phyloP scores from a whole-genome alignment of 805 yeast genomes.

The Lipomyces oligophaga region DNA sequence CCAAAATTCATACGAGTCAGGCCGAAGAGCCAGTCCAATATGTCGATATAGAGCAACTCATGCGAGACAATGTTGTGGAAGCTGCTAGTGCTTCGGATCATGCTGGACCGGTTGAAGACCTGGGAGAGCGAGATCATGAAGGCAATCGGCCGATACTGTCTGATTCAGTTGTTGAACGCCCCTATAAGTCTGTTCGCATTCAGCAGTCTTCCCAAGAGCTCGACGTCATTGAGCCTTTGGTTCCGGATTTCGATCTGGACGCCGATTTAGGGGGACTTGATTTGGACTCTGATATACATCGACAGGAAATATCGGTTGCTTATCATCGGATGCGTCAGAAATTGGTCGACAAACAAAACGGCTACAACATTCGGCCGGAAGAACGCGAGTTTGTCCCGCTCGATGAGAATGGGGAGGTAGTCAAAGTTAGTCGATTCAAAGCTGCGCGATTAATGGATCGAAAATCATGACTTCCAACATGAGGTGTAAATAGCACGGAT shows the following conservation, averaged over 20 bases:
- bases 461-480: too few species aligned
- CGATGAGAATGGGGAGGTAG: slow-evolving; percentile 56
- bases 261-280: slow-evolving; percentile 21
- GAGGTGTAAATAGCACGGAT: too few species aligned
- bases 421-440: slow-evolving; percentile 58
- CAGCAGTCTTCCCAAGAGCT: background rate
- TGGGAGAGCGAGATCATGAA: slow-evolving; percentile 5
- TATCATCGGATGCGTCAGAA: slow-evolving; percentile 36
- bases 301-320: slow-evolving; percentile 32
- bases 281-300: slow-evolving; percentile 29
- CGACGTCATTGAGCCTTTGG: too few species aligned
- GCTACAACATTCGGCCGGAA: slow-evolving; percentile 40
- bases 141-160: slow-evolving; percentile 13
- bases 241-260: slow-evolving; percentile 12
- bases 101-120: slow-evolving; percentile 1
- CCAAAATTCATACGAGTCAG: too few species aligned
- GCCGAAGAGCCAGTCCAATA: too few species aligned
- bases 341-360: slow-evolving; percentile 35
- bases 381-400: slow-evolving; percentile 60
- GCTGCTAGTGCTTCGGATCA: background rate
- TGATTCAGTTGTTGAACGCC: slow-evolving; percentile 22
- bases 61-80: slow-evolving; percentile 9
- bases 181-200: too few species aligned
- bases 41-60: slow-evolving; percentile 13
- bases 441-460: slow-evolving; percentile 40